phyloP scores from a whole-genome alignment of 2,329 filamentous ascomycete species.

The Alternaria ethzedia region DNA sequence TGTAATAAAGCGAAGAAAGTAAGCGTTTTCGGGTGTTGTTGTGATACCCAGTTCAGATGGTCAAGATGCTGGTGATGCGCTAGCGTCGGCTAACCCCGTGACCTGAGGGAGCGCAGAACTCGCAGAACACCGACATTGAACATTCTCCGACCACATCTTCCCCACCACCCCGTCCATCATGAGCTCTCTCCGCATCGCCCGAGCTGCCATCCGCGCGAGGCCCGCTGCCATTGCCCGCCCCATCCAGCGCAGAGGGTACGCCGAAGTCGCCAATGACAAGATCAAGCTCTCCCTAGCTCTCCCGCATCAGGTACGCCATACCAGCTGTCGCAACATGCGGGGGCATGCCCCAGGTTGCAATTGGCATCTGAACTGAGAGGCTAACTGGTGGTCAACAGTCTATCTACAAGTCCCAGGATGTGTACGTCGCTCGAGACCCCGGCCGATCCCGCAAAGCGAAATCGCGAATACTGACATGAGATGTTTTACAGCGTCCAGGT shows the following conservation, averaged over 20 bases:
- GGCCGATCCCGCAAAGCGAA: conserved; percentile 29
- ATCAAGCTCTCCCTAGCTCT: conserved; percentile 98
- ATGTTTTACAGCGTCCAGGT: conserved; percentile 78
- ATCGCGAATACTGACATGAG: conserved; percentile 39
- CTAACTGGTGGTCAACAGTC: conserved; percentile 56
- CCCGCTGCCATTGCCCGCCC: conserved; percentile 77
- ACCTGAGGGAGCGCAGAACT: conserved; percentile 27
- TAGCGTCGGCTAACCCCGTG: conserved; percentile 23
- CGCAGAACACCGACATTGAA: conserved; percentile 25
- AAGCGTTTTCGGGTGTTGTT: background rate
- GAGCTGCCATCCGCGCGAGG: conserved; percentile 81
- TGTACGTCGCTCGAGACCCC: conserved; percentile 61
- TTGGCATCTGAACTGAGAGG: conserved; percentile 1
- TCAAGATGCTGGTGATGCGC: background rate
- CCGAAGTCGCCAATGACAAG: conserved; percentile 61
- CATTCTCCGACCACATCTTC: conserved; percentile 35
- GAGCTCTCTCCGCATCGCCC: conserved; percentile 93
- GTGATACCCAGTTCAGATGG: background rate
- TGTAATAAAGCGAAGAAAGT: background rate
- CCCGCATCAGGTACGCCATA: conserved; percentile 88
- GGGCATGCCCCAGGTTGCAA: background rate
- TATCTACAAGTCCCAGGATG: conserved; percentile 73
- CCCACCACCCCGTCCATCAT: conserved; percentile 61
- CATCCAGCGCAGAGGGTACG: conserved; percentile 88
- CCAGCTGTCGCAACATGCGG: conserved; percentile 14